These are phyloP conservation scores for Chiua virens DNA, from an alignment of 768 basidiomycete species.

Conservation along the genomic window DNA sequence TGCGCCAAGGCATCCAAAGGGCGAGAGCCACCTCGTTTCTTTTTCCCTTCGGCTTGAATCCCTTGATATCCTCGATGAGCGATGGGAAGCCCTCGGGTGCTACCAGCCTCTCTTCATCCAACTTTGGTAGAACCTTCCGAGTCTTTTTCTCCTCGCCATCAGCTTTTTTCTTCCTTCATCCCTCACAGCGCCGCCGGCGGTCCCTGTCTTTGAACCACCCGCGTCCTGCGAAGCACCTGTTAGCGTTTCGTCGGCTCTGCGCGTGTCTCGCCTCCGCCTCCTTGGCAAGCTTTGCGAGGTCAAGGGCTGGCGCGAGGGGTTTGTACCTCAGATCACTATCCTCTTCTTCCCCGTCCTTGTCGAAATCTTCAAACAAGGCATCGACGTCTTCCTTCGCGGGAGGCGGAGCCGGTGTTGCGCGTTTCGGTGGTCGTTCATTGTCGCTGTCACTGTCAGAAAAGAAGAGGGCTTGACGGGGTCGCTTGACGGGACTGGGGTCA, in stretches of 20 bases:
- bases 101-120: conserved; percentile 78
- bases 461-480: conserved; percentile 50
- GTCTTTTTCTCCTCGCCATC: conserved; percentile 29
- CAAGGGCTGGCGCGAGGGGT: conserved; percentile 50
- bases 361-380: conserved; percentile 46
- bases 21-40: conserved; percentile 74
- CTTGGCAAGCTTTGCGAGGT: conserved; percentile 52
- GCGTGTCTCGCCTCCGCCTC: conserved; percentile 55
- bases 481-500: conserved; percentile 23
- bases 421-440: conserved; percentile 34
- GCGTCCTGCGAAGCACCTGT: conserved; percentile 45
- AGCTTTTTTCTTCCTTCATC: conserved; percentile 6
- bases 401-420: conserved; percentile 18
- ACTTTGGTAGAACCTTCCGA: conserved; percentile 43
- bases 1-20: neutral
- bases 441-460: conserved; percentile 49
- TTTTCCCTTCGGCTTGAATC: conserved; percentile 83
- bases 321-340: conserved; percentile 43
- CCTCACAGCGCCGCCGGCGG: conserved; percentile 18
- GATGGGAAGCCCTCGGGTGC: conserved; percentile 76
- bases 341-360: conserved; percentile 49
- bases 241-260: conserved; percentile 11
- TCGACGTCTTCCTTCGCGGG: conserved; percentile 34
- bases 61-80: conserved; percentile 72
- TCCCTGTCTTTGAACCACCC: conserved; percentile 42